phyloP scores from a whole-genome alignment of 805 yeast genomes.

The Ogataea ramenticola region DNA sequence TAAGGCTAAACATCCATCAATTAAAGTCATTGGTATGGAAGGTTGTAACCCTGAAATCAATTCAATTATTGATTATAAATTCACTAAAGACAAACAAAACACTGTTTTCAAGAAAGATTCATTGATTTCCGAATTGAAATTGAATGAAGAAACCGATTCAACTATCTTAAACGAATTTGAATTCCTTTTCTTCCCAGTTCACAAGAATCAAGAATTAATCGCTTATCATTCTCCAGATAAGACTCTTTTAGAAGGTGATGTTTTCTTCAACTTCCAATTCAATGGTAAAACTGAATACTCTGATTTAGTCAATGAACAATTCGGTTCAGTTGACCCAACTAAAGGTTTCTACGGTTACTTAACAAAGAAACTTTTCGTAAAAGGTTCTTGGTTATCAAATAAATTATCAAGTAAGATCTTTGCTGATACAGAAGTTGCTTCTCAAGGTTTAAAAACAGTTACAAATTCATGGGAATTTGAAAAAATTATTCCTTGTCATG shows the following conservation, averaged over 20 bases:
- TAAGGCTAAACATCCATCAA: conserved; percentile 40
- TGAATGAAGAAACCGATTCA: conserved; percentile 9
- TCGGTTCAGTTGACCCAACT: conserved; percentile 33
- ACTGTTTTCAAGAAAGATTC: conserved; percentile 21
- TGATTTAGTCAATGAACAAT: conserved; percentile 36
- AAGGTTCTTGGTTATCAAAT: conserved; percentile 7
- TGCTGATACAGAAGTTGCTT: conserved; percentile 6
- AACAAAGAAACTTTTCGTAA: conserved; percentile 11
- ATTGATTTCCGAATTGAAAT: conserved; percentile 29
- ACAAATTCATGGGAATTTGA: conserved; percentile 38
- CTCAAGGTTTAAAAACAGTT: conserved; percentile 19
- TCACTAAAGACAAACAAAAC: conserved; percentile 19
- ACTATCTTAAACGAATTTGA: conserved; percentile 37
- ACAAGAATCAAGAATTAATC: conserved; percentile 53
- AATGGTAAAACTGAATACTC: conserved; percentile 29
- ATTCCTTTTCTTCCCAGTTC: conserved; percentile 50
- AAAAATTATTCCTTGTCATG: conserved; percentile 52
- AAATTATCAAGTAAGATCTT: conserved; percentile 3
- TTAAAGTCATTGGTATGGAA: conserved; percentile 49
- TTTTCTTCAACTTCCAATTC: conserved; percentile 50
- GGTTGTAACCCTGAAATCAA: conserved; percentile 29
- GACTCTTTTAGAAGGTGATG: conserved; percentile 51
- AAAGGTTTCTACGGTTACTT: conserved; percentile 28
- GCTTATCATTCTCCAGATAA: conserved; percentile 39
- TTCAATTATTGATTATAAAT: conserved; percentile 30